A percentile compares a stretch with the other conserved stretches of the same genome.
Evolutionary conservation across 2,329 filamentous ascomycete genomes (phyloP).

Genomic region (Phyllosticta citriasiana): DNA sequence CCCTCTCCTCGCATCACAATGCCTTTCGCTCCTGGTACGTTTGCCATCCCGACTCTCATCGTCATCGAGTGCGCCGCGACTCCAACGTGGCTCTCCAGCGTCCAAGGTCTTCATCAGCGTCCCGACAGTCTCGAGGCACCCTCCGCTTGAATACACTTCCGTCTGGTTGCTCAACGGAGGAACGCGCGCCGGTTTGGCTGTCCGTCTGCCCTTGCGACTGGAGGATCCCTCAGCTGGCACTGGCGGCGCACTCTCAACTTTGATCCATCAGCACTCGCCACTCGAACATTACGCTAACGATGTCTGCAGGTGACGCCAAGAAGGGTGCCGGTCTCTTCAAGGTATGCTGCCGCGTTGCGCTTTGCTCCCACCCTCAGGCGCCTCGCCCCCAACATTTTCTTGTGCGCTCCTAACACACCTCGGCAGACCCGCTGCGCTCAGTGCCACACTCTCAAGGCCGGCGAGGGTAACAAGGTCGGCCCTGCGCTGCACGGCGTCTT

Average conservation of each 20-base stretch:
- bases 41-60: background rate
- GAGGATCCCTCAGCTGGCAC: background rate
- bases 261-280: background rate
- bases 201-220: constrained; percentile 1
- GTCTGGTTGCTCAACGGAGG: background rate
- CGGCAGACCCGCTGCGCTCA: constrained; percentile 79
- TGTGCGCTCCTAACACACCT: constrained; percentile 16
- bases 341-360: constrained; percentile 31
- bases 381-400: constrained; percentile 1
- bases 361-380: constrained; percentile 1
- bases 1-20: constrained; percentile 2
- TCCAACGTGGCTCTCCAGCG: background rate
- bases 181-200: background rate
- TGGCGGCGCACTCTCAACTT: background rate
- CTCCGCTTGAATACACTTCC: background rate
- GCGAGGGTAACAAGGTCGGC: constrained; percentile 95
- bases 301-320: constrained; percentile 65
- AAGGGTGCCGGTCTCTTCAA: constrained; percentile 99
- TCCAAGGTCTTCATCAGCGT: background rate
- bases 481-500: constrained; percentile 96
- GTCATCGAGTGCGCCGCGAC: background rate
- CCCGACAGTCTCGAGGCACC: background rate
- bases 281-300: background rate
- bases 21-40: constrained; percentile 1
- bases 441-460: constrained; percentile 91